Base-by-base conservation (phyloP, 495 filamentous ascomycete species). In the Neurospora discreta region DNA sequence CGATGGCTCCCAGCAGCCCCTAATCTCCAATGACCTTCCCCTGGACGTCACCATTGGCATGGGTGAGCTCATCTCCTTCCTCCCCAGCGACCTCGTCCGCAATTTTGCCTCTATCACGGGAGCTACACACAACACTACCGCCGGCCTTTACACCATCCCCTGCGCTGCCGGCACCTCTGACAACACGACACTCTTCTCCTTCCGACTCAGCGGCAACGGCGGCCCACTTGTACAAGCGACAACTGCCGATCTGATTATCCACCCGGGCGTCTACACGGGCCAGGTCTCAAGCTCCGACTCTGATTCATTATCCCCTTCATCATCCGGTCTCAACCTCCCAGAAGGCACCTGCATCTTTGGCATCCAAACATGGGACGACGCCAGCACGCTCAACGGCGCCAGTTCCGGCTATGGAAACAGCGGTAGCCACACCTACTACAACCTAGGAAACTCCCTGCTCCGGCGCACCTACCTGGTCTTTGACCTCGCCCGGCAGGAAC, bases 391-490 rank as follows among this genome's bases (percentile, higher is more conserved):
- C 16, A 36, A 36, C 33, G 33, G 33, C 33, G 33, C 0, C 33
- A 36, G n/a, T n/a, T n/a, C n/a, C n/a, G n/a, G 33, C 33, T 36
- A 36, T 36, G 33, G 33, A 5, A 36, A 5, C 33, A 84, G 81
- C 38, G 1, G 8, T 38, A 38, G 38, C 26, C 75, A 82, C 18
- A 82, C 79, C 38, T 87, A 86, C n/a, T 81, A 82, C 68, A 87
- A 93, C 39, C 79, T 97, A 30, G 93, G 93, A 7, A 92, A 94
- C 78, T 93, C 93, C 1, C 93, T 97, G 80, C 82, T 97, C 18
- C 88, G 93, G 71, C 91, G 89, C 68, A 90, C 91, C 2, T 97
- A 97, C 76, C 87, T 93, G 26, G 93, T 96, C 1, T 96, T 93
- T 75, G 93, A 97, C 76, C 81, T 94, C 8, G 83, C 80, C 39